Percentiles rank a stretch among this genome's conserved stretches.
Evolutionary conservation across 495 filamentous ascomycete genomes (phyloP).

Genomic region (Elasticomyces elasticus): DNA sequence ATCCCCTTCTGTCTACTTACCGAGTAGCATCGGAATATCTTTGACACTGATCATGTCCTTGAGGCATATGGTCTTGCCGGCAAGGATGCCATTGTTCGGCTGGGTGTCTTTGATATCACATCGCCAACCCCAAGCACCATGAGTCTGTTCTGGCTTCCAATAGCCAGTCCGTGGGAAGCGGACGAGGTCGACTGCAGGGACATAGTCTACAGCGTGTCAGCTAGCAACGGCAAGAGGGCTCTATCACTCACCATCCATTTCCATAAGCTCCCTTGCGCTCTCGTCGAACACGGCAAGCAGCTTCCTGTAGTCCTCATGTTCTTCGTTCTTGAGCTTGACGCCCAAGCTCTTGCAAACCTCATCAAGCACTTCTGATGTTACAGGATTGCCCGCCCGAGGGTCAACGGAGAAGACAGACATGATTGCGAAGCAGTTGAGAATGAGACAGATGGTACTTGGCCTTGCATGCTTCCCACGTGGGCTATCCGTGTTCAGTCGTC

Average conservation of each 20-base stretch:
- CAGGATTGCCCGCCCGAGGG: conserved; percentile 19
- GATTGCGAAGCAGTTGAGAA: neutral
- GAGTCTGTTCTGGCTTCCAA: conserved; percentile 18
- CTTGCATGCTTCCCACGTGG: neutral
- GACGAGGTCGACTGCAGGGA: conserved; percentile 16
- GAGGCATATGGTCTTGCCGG: conserved; percentile 22
- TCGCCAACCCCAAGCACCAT: conserved; percentile 28
- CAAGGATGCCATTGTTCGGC: conserved; percentile 11
- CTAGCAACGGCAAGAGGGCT: neutral
- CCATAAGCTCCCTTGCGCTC: conserved; percentile 25
- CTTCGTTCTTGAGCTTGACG: conserved; percentile 24
- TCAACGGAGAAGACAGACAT: conserved; percentile 19
- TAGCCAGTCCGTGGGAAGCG: conserved; percentile 24
- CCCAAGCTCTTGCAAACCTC: conserved; percentile 15
- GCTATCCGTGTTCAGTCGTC: neutral
- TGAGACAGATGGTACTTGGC: conserved; percentile 2
- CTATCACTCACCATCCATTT: conserved; percentile 7
- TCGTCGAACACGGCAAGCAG: conserved; percentile 29
- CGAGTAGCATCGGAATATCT: conserved; percentile 25
- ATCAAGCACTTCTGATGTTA: conserved; percentile 19
- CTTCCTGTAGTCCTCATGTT: conserved; percentile 27
- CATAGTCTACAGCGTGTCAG: conserved; percentile 17
- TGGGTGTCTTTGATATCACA: conserved; percentile 22
- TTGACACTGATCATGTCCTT: conserved; percentile 29
- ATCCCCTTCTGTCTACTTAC: too few relatives aligned